Base-by-base conservation (phyloP, 2,329 filamentous ascomycete species). In the Aspergillus proliferans region DNA sequence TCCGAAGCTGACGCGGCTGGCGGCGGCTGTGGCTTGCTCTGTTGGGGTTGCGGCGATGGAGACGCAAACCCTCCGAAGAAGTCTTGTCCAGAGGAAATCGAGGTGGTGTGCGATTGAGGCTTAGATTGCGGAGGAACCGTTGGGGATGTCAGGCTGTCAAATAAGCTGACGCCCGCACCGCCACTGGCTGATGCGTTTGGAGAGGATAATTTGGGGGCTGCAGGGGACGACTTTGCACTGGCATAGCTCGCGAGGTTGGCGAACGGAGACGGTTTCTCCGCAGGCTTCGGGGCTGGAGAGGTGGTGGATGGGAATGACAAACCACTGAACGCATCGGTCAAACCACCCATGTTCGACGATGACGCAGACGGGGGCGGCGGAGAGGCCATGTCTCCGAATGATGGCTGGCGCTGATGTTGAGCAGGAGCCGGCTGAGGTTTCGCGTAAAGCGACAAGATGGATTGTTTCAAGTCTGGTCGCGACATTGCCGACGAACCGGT, bases 391-490 rank as follows among this genome's bases (percentile, higher is more conserved):
- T 81, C 81, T 15, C 86, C 83, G 60, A 91, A 87, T 0, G 84
- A 84, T 24, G 78, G 76, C 36, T 78, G 78, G 10, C 80, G 77
- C 33, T 76, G 74, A 64, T 86, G 84, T 26, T 76, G 72, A 19
- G 71, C 66, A 19, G 73, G 64, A 48, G 72, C 73, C 48, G 82
- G 76, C 58, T 87, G 86, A n/a, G 88, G 83, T 63, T 89, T 87
- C 1, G 90, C 89, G 66, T 98, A 98, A 14, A 98, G 79, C 6
- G 93, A 98, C 44, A 98, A 74, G 52, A 98, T 98, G 2, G 92
- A 97, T 70, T 96, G 92, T 72, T 98, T 98, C 52, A 98, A 76
- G 65, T 98, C 93, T 2, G 92, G 91, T 53, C 93, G 80, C 42
- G 90, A 94, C 59, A 87, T 84, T 10, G 79, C 78, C 15, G 76